Base-by-base conservation (phyloP, 495 filamentous ascomycete species). In the Cetradonia linearis region DNA sequence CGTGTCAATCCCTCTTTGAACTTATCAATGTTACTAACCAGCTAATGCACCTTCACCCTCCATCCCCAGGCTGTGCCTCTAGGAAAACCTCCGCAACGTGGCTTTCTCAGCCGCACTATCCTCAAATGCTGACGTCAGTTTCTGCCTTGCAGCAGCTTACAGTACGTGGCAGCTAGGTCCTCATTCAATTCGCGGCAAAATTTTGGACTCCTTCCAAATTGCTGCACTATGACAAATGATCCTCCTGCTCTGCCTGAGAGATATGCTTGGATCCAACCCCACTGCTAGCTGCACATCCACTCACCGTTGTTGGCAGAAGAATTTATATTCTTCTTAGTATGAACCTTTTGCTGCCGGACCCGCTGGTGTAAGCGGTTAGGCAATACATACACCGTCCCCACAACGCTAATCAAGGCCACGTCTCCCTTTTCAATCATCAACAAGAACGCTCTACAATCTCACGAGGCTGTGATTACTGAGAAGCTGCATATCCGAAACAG, bases 401-500 rank as follows among this genome's bases (percentile, higher is more conserved):
- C 28, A 31, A 50, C 1, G 14, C 47, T 31, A 9, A 50, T 1
- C 28, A 53, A n/a, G 3, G 7, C 31, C 16, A 52, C 25, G 30
- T 52, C 30, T 1, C 30, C 10, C 48, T 52, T 52, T 30, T 52
- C 48, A 10, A 18, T 20, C 16, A 36, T 8, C 50, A 53, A 53
- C 5, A 14, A 34, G 31, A 53, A 7, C n/a, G 7, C 20, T 20
- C 16, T 20, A n/a, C 18, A 34, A 36, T 13, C 1, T 4, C n/a
- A 36, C 30, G 50, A 53, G 50, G 50, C 50, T 53, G 50, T 31
- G 50, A 18, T 53, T 53, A 53, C n/a, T 11, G 31, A 11, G 20
- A 16, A 53, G 9, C 6, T 20, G 50, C 27, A n/a, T 20, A 9
- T 10, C 31, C 3, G 30, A 53, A 33, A 53, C 50, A 20, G 23